phyloP scores from a whole-genome alignment of 2,329 filamentous ascomycete species.

The Trichoderma afroharzianum region DNA sequence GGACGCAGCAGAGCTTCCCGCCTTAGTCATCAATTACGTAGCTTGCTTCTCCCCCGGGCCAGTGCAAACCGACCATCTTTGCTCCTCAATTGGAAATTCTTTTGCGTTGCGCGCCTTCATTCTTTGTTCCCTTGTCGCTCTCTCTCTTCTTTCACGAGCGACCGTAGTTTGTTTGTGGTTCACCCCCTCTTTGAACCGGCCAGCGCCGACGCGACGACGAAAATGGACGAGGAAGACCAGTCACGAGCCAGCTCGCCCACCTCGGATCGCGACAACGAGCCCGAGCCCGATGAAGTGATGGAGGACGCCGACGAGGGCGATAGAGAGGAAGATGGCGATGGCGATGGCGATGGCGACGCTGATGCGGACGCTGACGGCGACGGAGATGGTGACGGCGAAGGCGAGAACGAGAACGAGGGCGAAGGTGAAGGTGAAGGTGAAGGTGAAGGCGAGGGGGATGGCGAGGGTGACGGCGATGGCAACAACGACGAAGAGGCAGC shows the following conservation, averaged over 20 bases:
- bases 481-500: slow-evolving; percentile 25
- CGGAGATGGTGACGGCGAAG: slow-evolving; percentile 33
- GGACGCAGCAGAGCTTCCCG: background rate
- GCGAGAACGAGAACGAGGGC: slow-evolving; percentile 53
- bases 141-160: background rate
- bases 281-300: slow-evolving; percentile 57
- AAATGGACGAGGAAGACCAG: slow-evolving; percentile 36
- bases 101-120: background rate
- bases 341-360: slow-evolving; percentile 38
- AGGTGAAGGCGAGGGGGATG: slow-evolving; percentile 18
- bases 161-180: background rate
- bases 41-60: background rate
- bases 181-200: background rate
- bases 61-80: background rate
- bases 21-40: background rate
- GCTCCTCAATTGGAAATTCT: background rate
- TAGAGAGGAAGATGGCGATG: slow-evolving; percentile 48
- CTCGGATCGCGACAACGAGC: slow-evolving; percentile 41
- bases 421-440: slow-evolving; percentile 38
- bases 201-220: background rate
- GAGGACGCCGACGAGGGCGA: slow-evolving; percentile 45
- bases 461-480: slow-evolving; percentile 35
- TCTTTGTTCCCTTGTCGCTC: background rate
- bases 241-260: slow-evolving; percentile 32
- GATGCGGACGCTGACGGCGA: slow-evolving; percentile 37